phyloP scores from a whole-genome alignment of 345 rosid genomes.

The Aegle marmelos region DNA sequence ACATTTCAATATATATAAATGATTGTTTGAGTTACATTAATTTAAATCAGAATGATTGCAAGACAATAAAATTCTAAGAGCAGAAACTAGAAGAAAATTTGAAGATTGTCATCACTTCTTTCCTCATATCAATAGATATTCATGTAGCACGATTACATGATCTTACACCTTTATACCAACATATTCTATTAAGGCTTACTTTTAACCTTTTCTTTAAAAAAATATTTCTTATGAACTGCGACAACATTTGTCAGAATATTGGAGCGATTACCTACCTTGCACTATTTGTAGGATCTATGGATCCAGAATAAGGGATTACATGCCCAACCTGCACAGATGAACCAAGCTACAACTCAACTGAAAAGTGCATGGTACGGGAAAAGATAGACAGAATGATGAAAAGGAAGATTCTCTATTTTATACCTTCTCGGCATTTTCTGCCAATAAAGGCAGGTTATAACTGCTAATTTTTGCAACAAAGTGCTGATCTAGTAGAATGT shows the following conservation, averaged over 20 bases:
- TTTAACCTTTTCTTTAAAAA: too few species aligned
- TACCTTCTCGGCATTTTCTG: conserved; percentile 68
- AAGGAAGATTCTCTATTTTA: not conserved
- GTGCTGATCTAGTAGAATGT: conserved; percentile 81
- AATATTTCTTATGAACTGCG: not conserved
- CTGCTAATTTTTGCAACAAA: conserved; percentile 78
- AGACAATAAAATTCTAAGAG: not conserved
- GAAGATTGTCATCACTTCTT: not conserved
- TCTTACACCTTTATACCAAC: not conserved
- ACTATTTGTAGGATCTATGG: conserved; percentile 32
- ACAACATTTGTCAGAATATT: not conserved
- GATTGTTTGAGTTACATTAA: not conserved
- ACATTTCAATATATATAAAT: not conserved
- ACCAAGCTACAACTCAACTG: conserved; percentile 2
- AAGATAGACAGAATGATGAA: not conserved
- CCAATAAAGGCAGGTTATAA: conserved; percentile 75
- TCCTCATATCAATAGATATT: not conserved
- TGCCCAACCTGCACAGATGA: conserved; percentile 49
- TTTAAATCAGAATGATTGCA: not conserved
- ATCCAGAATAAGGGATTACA: conserved; percentile 37
- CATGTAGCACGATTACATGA: not conserved
- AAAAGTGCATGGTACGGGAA: not conserved
- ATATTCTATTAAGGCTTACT: not conserved
- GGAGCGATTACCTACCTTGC: conserved; percentile 40
- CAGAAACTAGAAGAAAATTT: not conserved